Evolutionary conservation across 1,284 basidiomycete species (phyloP), one percentile per base, ranked within the genome.

Genomic region (Ustilago cynodontis): DNA sequence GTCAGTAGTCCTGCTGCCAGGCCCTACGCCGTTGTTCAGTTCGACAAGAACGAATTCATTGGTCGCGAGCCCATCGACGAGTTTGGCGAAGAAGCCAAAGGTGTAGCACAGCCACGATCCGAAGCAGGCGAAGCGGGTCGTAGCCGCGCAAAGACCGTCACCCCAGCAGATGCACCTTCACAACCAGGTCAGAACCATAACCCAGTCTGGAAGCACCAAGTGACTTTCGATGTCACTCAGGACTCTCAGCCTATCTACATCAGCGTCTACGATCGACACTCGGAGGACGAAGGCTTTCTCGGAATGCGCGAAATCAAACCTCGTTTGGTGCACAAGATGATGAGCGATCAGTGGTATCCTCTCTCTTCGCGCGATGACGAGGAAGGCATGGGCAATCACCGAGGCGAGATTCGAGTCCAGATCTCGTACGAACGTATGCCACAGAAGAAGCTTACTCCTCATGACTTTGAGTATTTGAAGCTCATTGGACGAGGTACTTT

Each of bases 41-140:
- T 98, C 87, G 96, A 99, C 88, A 94, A 98, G 88, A 98, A 95
- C 89, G 96, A 99, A 87, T 99, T 98, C 86, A 93, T 99, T 85
- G 92, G 92, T 77, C 89, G 96, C 66, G 94, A 97, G 83, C 94
- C 96, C 22, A 93, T 92, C 49, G 86, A 91, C 79, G 93, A 94
- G 85, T 88, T 89, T n/a, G 93, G 93, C 86, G 93, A 91, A 87
- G 93, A 94, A 86, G 92, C 93, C 83, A 93, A 92, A 84, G 94
- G 94, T 74, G 89, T 90, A 37, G 90, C 93, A 9, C 91, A 89
- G 33, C 90, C 88, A 90, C 74, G 91, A 22, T 70, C 89, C 80
- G 87, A 89, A 75, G 89, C 89, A 43, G 87, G 88, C 55, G 91
- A 92, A 24, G 90, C 90, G 37, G 90, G 88, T 39, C 86, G 93